Evolutionary conservation across 352 stramenopile species (phyloP).

Genomic region (Phytophthora megakarya): DNA sequence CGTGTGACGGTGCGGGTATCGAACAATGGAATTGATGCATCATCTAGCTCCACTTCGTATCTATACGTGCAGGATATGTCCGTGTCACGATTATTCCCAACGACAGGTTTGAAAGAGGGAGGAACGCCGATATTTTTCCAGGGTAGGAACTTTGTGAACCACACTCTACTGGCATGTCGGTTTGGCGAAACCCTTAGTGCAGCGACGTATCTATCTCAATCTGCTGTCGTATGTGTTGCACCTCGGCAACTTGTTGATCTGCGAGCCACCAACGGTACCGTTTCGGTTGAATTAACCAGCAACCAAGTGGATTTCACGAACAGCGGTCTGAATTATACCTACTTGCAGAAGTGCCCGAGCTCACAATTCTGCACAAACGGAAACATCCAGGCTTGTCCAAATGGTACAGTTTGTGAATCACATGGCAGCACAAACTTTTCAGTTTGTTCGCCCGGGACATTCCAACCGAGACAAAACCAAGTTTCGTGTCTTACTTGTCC

Average conservation of each 20-base stretch:
- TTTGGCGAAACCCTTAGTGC: conserved; percentile 77
- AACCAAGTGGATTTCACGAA: conserved; percentile 89
- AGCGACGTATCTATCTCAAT: conserved; percentile 83
- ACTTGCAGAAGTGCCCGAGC: conserved; percentile 62
- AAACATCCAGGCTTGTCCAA: conserved; percentile 78
- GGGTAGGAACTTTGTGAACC: conserved; percentile 94
- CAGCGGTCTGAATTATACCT: conserved; percentile 74
- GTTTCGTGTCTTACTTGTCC: conserved; percentile 89
- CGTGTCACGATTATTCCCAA: conserved; percentile 77
- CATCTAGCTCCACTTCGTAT: conserved; percentile 51
- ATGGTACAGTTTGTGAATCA: conserved; percentile 81
- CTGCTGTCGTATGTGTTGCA: conserved; percentile 78
- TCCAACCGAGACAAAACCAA: conserved; percentile 91
- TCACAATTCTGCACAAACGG: conserved; percentile 66
- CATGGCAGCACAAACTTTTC: conserved; percentile 91
- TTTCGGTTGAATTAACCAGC: conserved; percentile 81
- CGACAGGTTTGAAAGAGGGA: conserved; percentile 70
- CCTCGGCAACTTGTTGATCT: conserved; percentile 67
- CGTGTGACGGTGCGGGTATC: conserved; percentile 75
- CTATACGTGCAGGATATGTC: conserved; percentile 87
- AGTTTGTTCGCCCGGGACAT: conserved; percentile 91
- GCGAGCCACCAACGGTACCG: conserved; percentile 43
- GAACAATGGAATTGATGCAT: conserved; percentile 82
- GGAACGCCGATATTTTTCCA: conserved; percentile 91
- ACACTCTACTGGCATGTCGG: conserved; percentile 82